Evolutionary conservation across 129 eudicot genomes (phyloP), one percentile per base, ranked within the genome.

Genomic region (Flaveria ramosissima): DNA sequence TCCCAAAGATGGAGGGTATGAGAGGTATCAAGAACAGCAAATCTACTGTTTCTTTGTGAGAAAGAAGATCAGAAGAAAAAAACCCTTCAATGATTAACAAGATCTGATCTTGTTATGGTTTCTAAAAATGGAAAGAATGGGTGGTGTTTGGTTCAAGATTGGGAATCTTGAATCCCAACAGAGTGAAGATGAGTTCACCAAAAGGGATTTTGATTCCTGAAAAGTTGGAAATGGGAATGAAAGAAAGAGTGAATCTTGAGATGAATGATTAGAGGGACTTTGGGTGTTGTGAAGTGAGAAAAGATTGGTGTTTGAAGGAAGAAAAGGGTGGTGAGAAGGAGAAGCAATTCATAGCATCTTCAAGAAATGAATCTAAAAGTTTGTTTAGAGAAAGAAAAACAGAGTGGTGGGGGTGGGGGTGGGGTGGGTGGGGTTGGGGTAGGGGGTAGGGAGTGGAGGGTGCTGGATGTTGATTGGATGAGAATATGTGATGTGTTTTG

Each of bases 1-100:
- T 42, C 74, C 74, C 64, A 78, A 71, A 78, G 72, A 78, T 71
- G 21, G 70, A 70, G 76, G 70, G 76, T 32, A 12, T 64, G 65
- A 68, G 59, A 77, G 75, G 69, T 69, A 70, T 78, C 70, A 78
- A 70, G 70, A 70, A 70, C 70, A 70, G 77, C 65, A 61, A 78
- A 78, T 71, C 77, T 72, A 78, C 82, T 66, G 62, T 61, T 27
- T 78, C 17, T 56, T 3, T 70, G 23, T 74, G 47, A 64, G 70
- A 67, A 27, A 67, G 71, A 26, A 43, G 43, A 59, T 46, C 17
- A 19, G 9, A 20, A 41, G 39, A 19, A 39, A 3, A 3, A 32
- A 21, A 68, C n/a, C 19, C 71, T 78, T 23, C 27, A 70, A 57
- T 78, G 82, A n/a, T 12, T 48, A 69, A 78, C 36, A 61, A 62